Evolutionary conservation across 164 flowering plant genomes (phyloP).

Genomic region (Umbellularia californica): DNA sequence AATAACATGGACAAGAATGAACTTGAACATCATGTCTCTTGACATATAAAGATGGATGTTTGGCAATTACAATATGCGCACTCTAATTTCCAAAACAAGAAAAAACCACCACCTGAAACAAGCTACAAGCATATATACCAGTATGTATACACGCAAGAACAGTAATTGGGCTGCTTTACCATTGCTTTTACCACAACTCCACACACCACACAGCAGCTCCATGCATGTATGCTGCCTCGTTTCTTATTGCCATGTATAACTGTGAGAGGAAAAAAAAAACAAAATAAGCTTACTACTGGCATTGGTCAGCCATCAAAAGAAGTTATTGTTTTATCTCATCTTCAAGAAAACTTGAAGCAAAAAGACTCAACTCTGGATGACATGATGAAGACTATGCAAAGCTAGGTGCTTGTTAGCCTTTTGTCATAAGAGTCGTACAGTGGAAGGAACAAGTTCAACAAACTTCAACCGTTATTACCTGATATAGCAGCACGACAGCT

Average conservation of each 20-base stretch:
- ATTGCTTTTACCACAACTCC: background rate
- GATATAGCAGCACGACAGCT: background rate
- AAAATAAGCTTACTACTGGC: background rate
- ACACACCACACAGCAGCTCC: background rate
- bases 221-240: background rate
- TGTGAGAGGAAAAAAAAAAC: background rate
- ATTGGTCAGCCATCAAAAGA: too few relatives aligned
- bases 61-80: background rate
- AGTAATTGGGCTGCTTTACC: background rate
- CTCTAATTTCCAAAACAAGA: background rate
- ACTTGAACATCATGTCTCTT: background rate
- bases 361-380: too few relatives aligned
- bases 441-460: background rate
- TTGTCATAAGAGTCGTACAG: too few relatives aligned
- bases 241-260: background rate
- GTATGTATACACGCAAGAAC: background rate
- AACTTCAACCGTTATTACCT: background rate
- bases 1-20: background rate
- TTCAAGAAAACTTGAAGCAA: too few relatives aligned
- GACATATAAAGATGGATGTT: background rate
- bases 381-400: too few relatives aligned
- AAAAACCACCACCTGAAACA: background rate
- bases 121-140: constrained; percentile 4
- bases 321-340: too few relatives aligned
- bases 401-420: too few relatives aligned